Percentiles rank a stretch among this genome's conserved stretches.
Conservation (phyloP, 495 filamentous ascomycete species). For the Penicillium goetzii region DNA sequence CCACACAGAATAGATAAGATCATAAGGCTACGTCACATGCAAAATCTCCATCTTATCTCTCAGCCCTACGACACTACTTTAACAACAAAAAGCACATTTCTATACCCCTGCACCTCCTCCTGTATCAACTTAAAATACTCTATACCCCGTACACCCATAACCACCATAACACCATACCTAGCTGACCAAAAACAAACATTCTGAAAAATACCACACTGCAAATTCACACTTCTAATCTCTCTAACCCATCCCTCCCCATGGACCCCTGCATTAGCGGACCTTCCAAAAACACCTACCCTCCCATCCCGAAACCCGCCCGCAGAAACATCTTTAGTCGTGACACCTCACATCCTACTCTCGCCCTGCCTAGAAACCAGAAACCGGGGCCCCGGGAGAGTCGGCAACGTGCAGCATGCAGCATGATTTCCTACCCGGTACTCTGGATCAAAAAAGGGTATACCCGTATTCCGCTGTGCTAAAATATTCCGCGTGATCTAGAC, state of each 20-base stretch:
- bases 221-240: background rate
- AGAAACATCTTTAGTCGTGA: slow-evolving; percentile 1
- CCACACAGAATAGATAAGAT: background rate
- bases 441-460: background rate
- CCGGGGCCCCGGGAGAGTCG: background rate
- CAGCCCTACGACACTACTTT: background rate
- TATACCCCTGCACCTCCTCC: background rate
- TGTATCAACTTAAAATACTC: background rate
- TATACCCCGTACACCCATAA: background rate
- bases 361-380: background rate
- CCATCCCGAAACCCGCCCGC: slow-evolving; percentile 3
- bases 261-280: slow-evolving; percentile 1
- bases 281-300: background rate
- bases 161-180: background rate
- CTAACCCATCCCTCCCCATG: background rate
- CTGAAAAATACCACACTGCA: background rate
- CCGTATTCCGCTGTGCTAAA: background rate
- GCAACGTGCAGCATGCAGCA: background rate
- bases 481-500: background rate
- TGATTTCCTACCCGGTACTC: background rate
- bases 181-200: background rate
- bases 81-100: background rate
- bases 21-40: background rate
- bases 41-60: slow-evolving; percentile 4
- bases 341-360: slow-evolving; percentile 1